Evolutionary conservation across 2,329 filamentous ascomycete genomes (phyloP), one percentile per base, ranked within the genome.

Genomic region (Colletotrichum truncatum): DNA sequence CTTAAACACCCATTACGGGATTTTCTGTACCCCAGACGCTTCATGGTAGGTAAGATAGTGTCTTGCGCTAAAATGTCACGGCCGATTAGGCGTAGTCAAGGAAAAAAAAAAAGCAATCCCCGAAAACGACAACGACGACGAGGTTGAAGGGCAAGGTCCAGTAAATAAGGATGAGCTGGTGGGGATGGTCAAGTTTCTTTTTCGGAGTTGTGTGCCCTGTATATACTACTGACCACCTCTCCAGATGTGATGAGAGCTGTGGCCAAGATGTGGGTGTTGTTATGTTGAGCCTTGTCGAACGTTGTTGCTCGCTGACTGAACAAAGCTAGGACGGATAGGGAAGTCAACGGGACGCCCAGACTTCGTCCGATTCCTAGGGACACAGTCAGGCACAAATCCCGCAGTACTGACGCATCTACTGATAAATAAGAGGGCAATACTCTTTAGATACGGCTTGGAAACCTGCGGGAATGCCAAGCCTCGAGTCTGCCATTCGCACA

Each of bases 11-110:
- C 77, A 26, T 69, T 72, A 7, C 76, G 74, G 9, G 76, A 78
- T 54, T 78, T 78, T 21, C 71, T 77, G 63, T 78, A 76, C 2
- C 77, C 77, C 7, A 78, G 64, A 3, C 74, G 74, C 52, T 72
- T 73, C 68, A 70, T 71, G 34, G 16, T 60, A 30, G 21, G 25
- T 60, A 30, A 26, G 25, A n/a, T 45, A 9, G 26, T 45, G 49
- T 32, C 11, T 36, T 51, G 11, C 45, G 36, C n/a, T 43, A 36
- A 36, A 3, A 36, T 12, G 43, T n/a, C 12, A 39, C 30, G 16
- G 12, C 16, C 23, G 14, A 43, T 4, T 4, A 10, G 21, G 16
- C 18, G 18, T 18, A 30, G 30, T 25, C 26, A 38, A 26, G 16
- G 8, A 25, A 38, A 26, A 23, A 11, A 25, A 38, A 39, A 23